Evolutionary conservation across 805 yeast species (phyloP), one percentile per base, ranked within the genome.

Genomic region (Kluyveromyces dobzhanskii): DNA sequence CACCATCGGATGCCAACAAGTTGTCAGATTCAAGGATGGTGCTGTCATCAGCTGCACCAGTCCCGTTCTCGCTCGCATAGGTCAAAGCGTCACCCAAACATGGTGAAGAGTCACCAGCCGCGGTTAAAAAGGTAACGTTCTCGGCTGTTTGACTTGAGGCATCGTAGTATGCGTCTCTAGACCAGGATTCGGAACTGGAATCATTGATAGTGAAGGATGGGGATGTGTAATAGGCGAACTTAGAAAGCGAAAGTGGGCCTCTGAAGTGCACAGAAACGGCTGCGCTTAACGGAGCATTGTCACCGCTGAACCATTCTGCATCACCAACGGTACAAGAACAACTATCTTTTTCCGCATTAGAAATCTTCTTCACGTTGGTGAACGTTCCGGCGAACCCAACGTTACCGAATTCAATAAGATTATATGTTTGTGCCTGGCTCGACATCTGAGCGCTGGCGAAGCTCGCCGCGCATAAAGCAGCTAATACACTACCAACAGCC

Each of bases 201-300:
- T 51, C 48, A 32, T 46, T 42, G n/a, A 54, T 46, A 33, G 41
- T 50, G 46, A 65, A 77, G 21, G 61, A 53, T 3, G 65, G 64
- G 12, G 78, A 48, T n/a, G 67, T 66, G 53, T 78, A 82, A 48
- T 64, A 77, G 4, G 76, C 88, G 54, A 81, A 82, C 47, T 73
- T 66, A 41, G 63, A 64, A 48, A 82, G 65, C 8, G 65, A 59
- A 43, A 82, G 59, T 3, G 92, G 92, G 25, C 92, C 92, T 61
- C 92, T 73, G 57, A 82, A 73, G 55, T 82, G 92, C 9, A 82
- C 87, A 1, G 86, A 76, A 10, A 82, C 64, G 46, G 76, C 84
- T 40, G 70, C 78, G 47, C 78, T 61, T 28, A 80, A 50, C 1
- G 92, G 92, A 12, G 86, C 65, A 53, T 78, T 78, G 4, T 75